Evolutionary conservation across 441 rosid species (phyloP).

Genomic region (Biscutella auriculata): DNA sequence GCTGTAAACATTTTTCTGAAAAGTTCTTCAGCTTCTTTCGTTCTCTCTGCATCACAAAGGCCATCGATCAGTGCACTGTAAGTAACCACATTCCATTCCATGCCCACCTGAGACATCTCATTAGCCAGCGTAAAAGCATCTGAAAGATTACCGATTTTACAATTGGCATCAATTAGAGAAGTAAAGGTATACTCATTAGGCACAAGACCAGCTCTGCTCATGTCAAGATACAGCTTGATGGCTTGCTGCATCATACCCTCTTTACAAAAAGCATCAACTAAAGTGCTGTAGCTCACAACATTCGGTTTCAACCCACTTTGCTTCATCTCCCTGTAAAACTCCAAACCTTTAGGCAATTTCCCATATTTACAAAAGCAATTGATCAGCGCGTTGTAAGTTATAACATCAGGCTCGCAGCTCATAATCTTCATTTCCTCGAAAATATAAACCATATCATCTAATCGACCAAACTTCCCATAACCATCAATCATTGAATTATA

Average conservation of each 20-base stretch:
- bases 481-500: slow-evolving; percentile 71
- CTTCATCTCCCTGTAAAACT: slow-evolving; percentile 46
- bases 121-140: slow-evolving; percentile 51
- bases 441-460: slow-evolving; percentile 32
- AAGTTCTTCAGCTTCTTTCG: slow-evolving; percentile 49
- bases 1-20: slow-evolving; percentile 35
- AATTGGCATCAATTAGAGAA: slow-evolving; percentile 56
- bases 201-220: slow-evolving; percentile 50
- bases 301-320: slow-evolving; percentile 39
- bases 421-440: slow-evolving; percentile 52
- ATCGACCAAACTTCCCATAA: slow-evolving; percentile 44
- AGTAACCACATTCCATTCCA: slow-evolving; percentile 48
- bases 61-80: slow-evolving; percentile 49
- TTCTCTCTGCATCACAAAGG: slow-evolving; percentile 42
- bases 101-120: slow-evolving; percentile 44
- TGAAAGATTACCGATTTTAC: slow-evolving; percentile 38
- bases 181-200: slow-evolving; percentile 69
- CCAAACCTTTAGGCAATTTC: slow-evolving; percentile 33
- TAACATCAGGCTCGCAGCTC: slow-evolving; percentile 44
- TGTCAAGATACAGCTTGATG: slow-evolving; percentile 50
- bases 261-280: slow-evolving; percentile 63
- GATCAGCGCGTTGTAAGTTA: slow-evolving; percentile 52
- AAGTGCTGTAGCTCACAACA: slow-evolving; percentile 57
- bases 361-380: slow-evolving; percentile 52
- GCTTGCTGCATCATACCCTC: slow-evolving; percentile 65